Percentiles rank a stretch among this genome's conserved stretches.
These are phyloP conservation scores for Vanderwaltozyma tropicalis DNA, from an alignment of 805 yeast species.

Conservation along the genomic window DNA sequence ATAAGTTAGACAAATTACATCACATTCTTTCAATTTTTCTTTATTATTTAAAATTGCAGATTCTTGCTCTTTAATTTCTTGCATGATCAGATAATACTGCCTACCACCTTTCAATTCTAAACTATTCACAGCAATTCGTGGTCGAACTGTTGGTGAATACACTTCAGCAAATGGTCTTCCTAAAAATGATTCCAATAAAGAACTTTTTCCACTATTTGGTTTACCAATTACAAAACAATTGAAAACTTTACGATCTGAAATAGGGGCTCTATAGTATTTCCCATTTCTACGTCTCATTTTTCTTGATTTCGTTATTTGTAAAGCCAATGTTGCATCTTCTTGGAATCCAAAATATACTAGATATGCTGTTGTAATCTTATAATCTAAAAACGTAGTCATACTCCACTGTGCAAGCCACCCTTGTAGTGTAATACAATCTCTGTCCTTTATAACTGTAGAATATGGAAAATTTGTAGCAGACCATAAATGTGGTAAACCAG, in stretches of 20 bases:
- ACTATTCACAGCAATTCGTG: constrained; percentile 78
- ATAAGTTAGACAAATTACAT: constrained; percentile 78
- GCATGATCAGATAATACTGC: constrained; percentile 83
- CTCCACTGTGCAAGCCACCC: constrained; percentile 99
- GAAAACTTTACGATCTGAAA: constrained; percentile 80
- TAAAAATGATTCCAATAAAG: constrained; percentile 71
- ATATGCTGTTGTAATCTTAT: constrained; percentile 75
- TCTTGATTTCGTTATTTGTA: constrained; percentile 76
- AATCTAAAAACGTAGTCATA: constrained; percentile 83
- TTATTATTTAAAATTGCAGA: constrained; percentile 70
- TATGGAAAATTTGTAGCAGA: constrained; percentile 73
- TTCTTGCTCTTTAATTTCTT: constrained; percentile 82
- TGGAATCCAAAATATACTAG: constrained; percentile 87
- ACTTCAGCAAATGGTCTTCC: constrained; percentile 59
- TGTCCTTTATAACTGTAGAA: constrained; percentile 81
- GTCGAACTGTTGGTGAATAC: constrained; percentile 74
- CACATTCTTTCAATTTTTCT: constrained; percentile 68
- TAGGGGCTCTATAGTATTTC: constrained; percentile 54
- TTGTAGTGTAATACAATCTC: constrained; percentile 82
- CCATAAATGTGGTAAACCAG: constrained; percentile 89
- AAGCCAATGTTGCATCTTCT: constrained; percentile 38
- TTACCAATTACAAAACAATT: constrained; percentile 84
- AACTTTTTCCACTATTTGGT: constrained; percentile 77
- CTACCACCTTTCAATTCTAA: constrained; percentile 91
- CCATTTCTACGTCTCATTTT: constrained; percentile 57